Evolutionary conservation across 1,284 basidiomycete genomes (phyloP).

Genomic region (Austroboletus olivaceoglutinosus): DNA sequence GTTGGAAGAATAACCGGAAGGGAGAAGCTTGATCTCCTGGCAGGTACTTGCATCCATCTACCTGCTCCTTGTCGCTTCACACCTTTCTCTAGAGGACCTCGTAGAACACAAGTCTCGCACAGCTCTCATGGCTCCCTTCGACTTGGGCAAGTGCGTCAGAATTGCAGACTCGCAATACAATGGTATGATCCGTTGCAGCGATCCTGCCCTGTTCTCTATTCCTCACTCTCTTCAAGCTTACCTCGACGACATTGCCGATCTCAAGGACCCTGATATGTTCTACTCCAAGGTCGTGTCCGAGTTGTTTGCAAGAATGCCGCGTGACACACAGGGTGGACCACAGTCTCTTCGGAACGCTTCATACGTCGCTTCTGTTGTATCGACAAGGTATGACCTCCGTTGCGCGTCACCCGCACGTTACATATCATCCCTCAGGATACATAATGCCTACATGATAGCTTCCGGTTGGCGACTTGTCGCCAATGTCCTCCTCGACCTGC

Average conservation of each 20-base stretch:
- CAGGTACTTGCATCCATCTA: conserved; percentile 45
- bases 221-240: conserved; percentile 42
- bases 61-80: conserved; percentile 1
- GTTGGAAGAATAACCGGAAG: conserved; percentile 61
- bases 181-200: conserved; percentile 41
- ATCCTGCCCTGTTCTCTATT: not conserved
- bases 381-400: conserved; percentile 48
- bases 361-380: conserved; percentile 54
- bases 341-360: conserved; percentile 44
- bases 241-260: conserved; percentile 62
- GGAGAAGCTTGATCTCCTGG: conserved; percentile 74
- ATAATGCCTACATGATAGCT: conserved; percentile 74
- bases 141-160: conserved; percentile 57
- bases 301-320: conserved; percentile 46
- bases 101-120: conserved; percentile 48
- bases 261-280: conserved; percentile 64
- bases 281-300: conserved; percentile 52
- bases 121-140: conserved; percentile 62
- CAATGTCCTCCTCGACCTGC: conserved; percentile 52
- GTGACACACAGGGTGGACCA: conserved; percentile 28
- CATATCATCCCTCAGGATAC: conserved; percentile 48
- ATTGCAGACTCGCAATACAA: conserved; percentile 70
- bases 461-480: conserved; percentile 70
- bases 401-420: not conserved
- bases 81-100: conserved; percentile 57